Evolutionary conservation across 768 basidiomycete species (phyloP), one percentile per base, ranked within the genome.

Genomic region (Lactifluus echinatus): DNA sequence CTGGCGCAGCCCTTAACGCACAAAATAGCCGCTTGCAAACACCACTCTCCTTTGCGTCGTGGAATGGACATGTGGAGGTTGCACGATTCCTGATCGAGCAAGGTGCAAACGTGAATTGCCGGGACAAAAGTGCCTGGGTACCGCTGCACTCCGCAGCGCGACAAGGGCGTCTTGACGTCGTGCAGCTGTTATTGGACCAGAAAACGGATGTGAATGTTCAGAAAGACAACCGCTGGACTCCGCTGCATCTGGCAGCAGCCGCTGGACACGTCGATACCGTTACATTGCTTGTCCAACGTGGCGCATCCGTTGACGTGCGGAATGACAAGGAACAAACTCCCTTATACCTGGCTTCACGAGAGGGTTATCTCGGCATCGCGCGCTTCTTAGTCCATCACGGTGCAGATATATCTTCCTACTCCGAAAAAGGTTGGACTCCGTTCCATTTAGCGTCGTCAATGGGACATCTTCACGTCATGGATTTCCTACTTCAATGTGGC

Each of bases 91-190:
- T 56, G 11, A 15, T 56, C 3, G 7, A 15, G 19, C 19, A 4
- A 0, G 40, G 48, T 5, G 33, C 23, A 14, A 23, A 29, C 8
- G 1, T 48, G 2, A 21, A 55, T 31, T 31, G 5, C 31, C 7
- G 15, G 4, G 4, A 24, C 1, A 14, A 24, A n/a, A 4, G 4
- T 0, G 3, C 0, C 7, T 6, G 8, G 12, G 2, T 4, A 17
- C 8, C 11, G 11, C 10, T 10, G 34, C 34, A 34, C 34, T 34
- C 14, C 34, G 34, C 34, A 0, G 34, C 34, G 14, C 34, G 34
- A 14, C 14, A 34, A 14, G 50, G 44, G 2, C 36, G 46, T 2
- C n/a, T 51, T 5, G 56, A 57, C 23, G 1, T 57, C 10, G 50
- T 24, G 10, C 28, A 8, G 0, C 21, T 50, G 7, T 33, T 57